Conservation (phyloP, 1,139 yeast species). For the Suhomyces panamericanus region DNA sequence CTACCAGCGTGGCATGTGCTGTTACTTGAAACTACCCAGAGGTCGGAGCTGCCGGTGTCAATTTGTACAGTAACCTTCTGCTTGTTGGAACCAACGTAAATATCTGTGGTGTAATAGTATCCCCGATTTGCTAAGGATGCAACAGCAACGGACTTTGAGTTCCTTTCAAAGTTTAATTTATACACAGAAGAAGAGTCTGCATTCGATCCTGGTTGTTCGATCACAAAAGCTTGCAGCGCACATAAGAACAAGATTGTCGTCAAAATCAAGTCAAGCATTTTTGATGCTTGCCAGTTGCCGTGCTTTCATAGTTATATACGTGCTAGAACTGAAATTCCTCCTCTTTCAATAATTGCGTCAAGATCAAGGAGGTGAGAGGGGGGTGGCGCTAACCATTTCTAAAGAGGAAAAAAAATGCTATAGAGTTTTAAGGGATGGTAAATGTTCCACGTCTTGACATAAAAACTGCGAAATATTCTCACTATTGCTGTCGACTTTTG, state of each 20-base stretch:
- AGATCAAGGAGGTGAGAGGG: no score
- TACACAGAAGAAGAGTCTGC: not conserved
- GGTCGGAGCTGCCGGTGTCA: conserved; percentile 26
- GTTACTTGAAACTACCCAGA: conserved; percentile 17
- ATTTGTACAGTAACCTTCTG: conserved; percentile 14
- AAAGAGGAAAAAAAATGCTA: no score
- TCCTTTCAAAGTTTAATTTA: not conserved
- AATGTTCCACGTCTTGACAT: no score
- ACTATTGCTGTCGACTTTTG: no score
- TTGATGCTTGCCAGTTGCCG: no score
- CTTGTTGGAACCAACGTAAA: conserved; percentile 14
- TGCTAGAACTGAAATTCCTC: no score
- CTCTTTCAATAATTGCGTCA: no score
- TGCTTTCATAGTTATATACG: not conserved
- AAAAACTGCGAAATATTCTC: no score
- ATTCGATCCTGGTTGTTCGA: not conserved
- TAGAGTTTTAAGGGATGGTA: no score
- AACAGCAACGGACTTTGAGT: not conserved
- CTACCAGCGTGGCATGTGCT: conserved; percentile 16
- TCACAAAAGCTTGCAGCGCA: not conserved
- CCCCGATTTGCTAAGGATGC: conserved; percentile 3
- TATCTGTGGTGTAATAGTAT: conserved; percentile 1
- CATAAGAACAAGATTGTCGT: not conserved
- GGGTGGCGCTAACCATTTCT: no score
- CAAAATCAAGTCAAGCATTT: not conserved